A percentile compares a stretch with the other conserved stretches of the same genome.
Evolutionary conservation across 2,329 filamentous ascomycete species (phyloP).

Genomic region (Venturia effusa): DNA sequence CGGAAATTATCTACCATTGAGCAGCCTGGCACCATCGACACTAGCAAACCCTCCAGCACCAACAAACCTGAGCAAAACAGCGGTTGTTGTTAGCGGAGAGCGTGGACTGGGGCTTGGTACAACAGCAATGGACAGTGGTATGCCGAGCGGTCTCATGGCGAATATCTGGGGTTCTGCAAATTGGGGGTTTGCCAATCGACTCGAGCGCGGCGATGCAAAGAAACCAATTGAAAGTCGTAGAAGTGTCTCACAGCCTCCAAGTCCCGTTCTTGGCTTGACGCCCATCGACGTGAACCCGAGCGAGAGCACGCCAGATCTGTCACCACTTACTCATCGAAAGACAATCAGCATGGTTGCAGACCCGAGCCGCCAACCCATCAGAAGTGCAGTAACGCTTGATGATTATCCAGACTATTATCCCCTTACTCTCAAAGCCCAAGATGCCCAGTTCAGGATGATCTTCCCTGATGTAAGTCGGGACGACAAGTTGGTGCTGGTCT

Average conservation of each 20-base stretch:
- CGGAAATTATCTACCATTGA: slow-evolving; percentile 39
- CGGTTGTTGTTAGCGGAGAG: slow-evolving; percentile 71
- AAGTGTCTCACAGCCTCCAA: slow-evolving; percentile 24
- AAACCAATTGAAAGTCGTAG: slow-evolving; percentile 15
- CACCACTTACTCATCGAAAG: slow-evolving; percentile 11
- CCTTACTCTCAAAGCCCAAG: slow-evolving; percentile 68
- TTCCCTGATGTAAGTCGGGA: slow-evolving; percentile 70
- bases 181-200: slow-evolving; percentile 59
- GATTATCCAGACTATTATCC: slow-evolving; percentile 67
- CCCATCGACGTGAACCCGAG: not conserved
- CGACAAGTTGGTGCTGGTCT: slow-evolving; percentile 83
- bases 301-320: not conserved
- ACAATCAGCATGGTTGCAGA: slow-evolving; percentile 8
- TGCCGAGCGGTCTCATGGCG: slow-evolving; percentile 78
- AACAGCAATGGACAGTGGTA: slow-evolving; percentile 44
- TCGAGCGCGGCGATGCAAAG: slow-evolving; percentile 44
- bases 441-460: slow-evolving; percentile 83
- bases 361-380: not conserved
- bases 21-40: slow-evolving; percentile 69
- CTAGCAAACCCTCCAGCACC: slow-evolving; percentile 72
- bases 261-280: slow-evolving; percentile 12
- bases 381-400: not conserved
- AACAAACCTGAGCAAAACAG: slow-evolving; percentile 77
- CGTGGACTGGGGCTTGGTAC: slow-evolving; percentile 52
- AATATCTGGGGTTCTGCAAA: slow-evolving; percentile 89